Evolutionary conservation across 2,329 filamentous ascomycete species (phyloP), one percentile per base, ranked within the genome.

Genomic region (Stachybotrys chlorohalonatus): DNA sequence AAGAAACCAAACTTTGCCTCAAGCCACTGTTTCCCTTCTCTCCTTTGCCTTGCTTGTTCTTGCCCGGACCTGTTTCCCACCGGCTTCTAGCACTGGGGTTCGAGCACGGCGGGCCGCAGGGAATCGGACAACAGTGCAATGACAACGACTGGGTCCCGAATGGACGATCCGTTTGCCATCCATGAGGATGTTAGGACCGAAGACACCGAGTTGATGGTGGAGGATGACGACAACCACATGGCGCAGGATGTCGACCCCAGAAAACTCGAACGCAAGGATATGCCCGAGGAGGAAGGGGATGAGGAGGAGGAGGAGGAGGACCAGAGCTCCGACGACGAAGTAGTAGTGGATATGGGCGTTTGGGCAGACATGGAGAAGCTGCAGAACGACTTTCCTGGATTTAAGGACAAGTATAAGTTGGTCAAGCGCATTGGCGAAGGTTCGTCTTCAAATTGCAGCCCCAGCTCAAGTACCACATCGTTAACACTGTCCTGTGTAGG

Each of bases 341-440:
- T 89, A 52, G 70, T 75, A 13, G 77, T 90, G 45, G 87, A 92
- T 61, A 75, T 81, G 17, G 75, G 74, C 6, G 89, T 96, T 13
- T 81, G 84, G 58, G 84, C 91, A 53, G 94, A 99, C 69, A 99
- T 99, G 83, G 82, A 84, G 53, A 89, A 85, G 61, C 83, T 99
- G 55, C 86, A 93, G 63, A 78, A 84, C 53, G 87, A 85, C 39
- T 96, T 97, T 68, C 85, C 85, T 45, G 89, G 88, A 52, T 95
- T 97, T 68, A 87, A 82, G 60, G 81, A 89, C 63, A 84, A 86
- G 55, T 99, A 93, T 72, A 86, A 92, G 53, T 74, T 99, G 54
- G 94, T 99, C 68, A 96, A 96, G 73, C 87, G 93, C 58, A 99
- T 99, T 66, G 94, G 94, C 66, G 94, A 99, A 81, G 94, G 91